phyloP scores from a whole-genome alignment of 306 rosid genomes.

The barrel medic (Medicago truncatula) region DNA sequence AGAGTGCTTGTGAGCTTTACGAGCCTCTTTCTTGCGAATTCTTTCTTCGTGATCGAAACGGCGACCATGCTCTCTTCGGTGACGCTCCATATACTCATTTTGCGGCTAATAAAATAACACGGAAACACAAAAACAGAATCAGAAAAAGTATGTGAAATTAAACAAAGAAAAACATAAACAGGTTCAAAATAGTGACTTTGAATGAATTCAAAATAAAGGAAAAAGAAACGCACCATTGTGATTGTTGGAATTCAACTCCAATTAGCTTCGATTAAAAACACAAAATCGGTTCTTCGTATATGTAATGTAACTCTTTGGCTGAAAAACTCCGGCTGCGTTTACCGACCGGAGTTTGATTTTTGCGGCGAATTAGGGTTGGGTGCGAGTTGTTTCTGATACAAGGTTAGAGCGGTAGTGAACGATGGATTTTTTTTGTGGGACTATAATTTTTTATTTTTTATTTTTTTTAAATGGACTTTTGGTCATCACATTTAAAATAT shows the following conservation, averaged over 20 bases:
- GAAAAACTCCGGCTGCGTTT: no score
- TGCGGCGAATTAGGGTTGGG: no score
- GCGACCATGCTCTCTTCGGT: conserved; percentile 83
- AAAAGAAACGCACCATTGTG: neutral
- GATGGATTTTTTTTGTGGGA: no score
- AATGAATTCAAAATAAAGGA: neutral
- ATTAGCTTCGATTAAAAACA: neutral
- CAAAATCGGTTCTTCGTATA: no score
- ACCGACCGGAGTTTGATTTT: no score
- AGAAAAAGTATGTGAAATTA: neutral
- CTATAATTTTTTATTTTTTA: no score
- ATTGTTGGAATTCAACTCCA: neutral
- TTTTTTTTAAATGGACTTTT: no score
- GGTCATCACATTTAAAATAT: no score
- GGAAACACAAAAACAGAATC: neutral
- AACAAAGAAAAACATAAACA: neutral
- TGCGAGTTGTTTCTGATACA: no score
- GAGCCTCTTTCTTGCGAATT: conserved; percentile 91
- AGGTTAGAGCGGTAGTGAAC: no score
- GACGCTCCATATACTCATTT: conserved; percentile 80
- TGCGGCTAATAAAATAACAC: conserved; percentile 67
- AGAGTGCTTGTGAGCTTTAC: conserved; percentile 79
- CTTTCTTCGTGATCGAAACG: conserved; percentile 88
- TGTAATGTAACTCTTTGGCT: no score
- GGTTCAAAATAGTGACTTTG: neutral